These are phyloP conservation scores for Botrytis paeoniae DNA, from an alignment of 2,329 filamentous ascomycete species.

Conservation along the genomic window DNA sequence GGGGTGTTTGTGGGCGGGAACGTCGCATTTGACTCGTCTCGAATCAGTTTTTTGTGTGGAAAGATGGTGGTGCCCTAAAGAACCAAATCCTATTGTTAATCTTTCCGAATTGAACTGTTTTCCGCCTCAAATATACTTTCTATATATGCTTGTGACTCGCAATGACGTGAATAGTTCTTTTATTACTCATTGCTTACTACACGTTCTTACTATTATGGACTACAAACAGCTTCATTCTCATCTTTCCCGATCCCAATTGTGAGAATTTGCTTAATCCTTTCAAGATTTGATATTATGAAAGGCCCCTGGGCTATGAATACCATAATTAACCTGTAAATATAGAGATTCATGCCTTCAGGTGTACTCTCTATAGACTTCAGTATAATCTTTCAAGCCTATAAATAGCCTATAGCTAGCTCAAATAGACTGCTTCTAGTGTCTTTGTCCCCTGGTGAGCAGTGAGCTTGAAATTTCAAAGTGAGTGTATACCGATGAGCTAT, in stretches of 20 bases:
- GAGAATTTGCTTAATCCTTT: not conserved
- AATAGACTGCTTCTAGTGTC: not conserved
- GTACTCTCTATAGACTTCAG: not conserved
- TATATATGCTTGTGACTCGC: not conserved
- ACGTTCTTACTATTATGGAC: not conserved
- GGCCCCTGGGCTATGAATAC: accelerated
- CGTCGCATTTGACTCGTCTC: not conserved
- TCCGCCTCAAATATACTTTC: not conserved
- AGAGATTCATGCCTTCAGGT: not conserved
- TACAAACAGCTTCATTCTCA: not conserved
- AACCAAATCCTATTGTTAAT: not conserved
- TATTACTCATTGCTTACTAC: not conserved
- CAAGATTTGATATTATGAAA: accelerated
- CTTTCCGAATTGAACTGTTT: not conserved
- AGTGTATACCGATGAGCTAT: too few relatives aligned
- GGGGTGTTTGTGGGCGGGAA: not conserved
- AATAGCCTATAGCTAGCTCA: not conserved
- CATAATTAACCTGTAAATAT: not conserved
- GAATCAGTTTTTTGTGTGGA: not conserved
- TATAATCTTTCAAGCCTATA: accelerated
- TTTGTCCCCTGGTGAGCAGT: too few relatives aligned
- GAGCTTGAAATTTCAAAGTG: too few relatives aligned
- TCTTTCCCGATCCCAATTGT: accelerated
- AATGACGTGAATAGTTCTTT: not conserved
- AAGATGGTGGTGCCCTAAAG: not conserved